Evolutionary conservation across 371 early-diverging fungal species (phyloP), one percentile per base, ranked within the genome.

Genomic region (Rhizomucor pusillus): DNA sequence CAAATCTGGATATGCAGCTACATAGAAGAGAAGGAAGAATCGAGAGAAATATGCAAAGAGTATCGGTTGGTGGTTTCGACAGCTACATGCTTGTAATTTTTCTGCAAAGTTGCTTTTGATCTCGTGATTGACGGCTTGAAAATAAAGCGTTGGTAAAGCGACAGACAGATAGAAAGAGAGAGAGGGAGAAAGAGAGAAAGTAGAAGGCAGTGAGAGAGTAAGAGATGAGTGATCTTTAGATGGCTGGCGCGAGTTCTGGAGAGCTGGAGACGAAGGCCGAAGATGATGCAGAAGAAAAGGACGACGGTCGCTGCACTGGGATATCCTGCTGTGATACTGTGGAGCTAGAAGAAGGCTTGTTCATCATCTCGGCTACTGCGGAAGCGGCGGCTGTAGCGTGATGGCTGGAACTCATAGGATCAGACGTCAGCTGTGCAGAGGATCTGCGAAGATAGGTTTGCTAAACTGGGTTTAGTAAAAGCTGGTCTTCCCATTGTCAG

Each of bases 371-470:
- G 19, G 50, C 49, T 14, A 49, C 56, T 1, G 56, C 39, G 10
- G 46, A 33, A 2, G 50, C 57, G 44, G 51, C 57, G 25, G 51
- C 51, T n/a, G 50, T 35, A 37, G 50, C 50, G 41, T 50, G 35
- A 36, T 45, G 37, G n/a, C 16, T n/a, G 1, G 24, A 13, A 12
- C 6, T n/a, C 3, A 13, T 37, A 11, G 16, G 19, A 14, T 14
- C 14, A 41, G 40, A 49, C 34, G 56, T 43, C 25, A 56, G 35
- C 18, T 48, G 39, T 6, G 56, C 56, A 49, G 56, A 56, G 41
- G 56, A 56, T 39, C 56, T 47, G 19, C 43, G 56, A 4, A 56
- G 22, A 35, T 56, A 56, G 0, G 56, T 49, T 56, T 56, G 56
- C 54, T 54, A 37, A 14, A 29, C 19, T 14, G 2, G 18, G 19